A percentile compares a stretch with the other conserved stretches of the same genome.
Conservation (phyloP, 2,329 filamentous ascomycete species). For the Claviceps maximensis region DNA sequence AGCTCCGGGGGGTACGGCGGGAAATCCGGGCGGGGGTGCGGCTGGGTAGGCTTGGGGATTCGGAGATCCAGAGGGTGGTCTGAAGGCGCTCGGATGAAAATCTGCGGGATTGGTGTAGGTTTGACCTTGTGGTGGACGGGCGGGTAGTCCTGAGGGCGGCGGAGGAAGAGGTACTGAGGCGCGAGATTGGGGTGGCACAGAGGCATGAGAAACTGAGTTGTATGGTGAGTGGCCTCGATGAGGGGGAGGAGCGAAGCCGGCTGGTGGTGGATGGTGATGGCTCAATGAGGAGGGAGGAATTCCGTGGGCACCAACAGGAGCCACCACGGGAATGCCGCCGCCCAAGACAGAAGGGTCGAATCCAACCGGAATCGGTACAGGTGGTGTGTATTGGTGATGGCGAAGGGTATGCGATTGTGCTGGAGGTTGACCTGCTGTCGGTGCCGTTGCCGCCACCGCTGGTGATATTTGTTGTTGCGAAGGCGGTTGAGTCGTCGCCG, state of each 20-base stretch:
- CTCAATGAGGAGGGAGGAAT: conserved; percentile 10
- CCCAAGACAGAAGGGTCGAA: conserved; percentile 23
- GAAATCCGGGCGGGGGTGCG: conserved; percentile 28
- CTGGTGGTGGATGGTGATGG: conserved; percentile 17
- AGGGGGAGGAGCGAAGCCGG: conserved; percentile 23
- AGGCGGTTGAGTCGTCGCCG: conserved; percentile 7
- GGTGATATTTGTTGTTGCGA: conserved; percentile 6
- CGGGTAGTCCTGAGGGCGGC: conserved; percentile 36
- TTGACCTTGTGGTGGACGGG: conserved; percentile 34
- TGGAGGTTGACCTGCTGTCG: conserved; percentile 9
- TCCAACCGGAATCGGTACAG: conserved; percentile 14
- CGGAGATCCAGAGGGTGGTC: conserved; percentile 25
- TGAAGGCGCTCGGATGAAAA: conserved; percentile 31
- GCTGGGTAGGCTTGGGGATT: conserved; percentile 25
- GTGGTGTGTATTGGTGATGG: conserved; percentile 9
- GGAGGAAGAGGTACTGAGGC: conserved; percentile 30
- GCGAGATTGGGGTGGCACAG: conserved; percentile 13
- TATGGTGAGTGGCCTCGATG: conserved; percentile 21
- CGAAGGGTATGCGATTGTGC: conserved; percentile 13
- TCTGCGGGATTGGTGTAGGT: conserved; percentile 34
- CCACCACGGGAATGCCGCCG: conserved; percentile 7
- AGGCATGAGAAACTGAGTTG: conserved; percentile 11
- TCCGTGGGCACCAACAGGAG: conserved; percentile 1
- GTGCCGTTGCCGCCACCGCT: conserved; percentile 5
- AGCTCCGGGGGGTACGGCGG: conserved; percentile 21